Evolutionary conservation across 73 alveolate species (phyloP), one percentile per base, ranked within the genome.

Genomic region (Paramecium octaurelia): DNA sequence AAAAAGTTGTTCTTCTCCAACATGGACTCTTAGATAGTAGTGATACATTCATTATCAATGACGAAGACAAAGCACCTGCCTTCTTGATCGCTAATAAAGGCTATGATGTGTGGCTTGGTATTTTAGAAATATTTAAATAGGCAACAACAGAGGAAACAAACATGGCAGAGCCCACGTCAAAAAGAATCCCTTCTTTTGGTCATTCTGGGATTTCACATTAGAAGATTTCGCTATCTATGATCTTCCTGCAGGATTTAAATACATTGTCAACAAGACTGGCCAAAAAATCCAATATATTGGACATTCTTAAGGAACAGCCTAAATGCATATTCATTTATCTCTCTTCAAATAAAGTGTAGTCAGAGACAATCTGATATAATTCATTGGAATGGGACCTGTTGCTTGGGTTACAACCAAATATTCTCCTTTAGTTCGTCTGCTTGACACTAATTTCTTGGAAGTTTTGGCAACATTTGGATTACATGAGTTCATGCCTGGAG

Each of bases 301-400:
- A 3, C 99, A 97, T 92, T 97, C 99, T 20, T 97, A 98, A 91
- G 99, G 99, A 6, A 94, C 99, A 9, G 89, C 98, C 11, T 96
- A 97, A 84, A 94, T 98, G 99, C 96, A 96, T 75, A 94, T 95
- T 70, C 92, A 77, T 73, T 54, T 89, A 69, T 98, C 97, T 59
- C 91, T 96, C 7, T 68, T 97, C 59, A 90, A 80, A 83, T 44
- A 59, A 40, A 90, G 95, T 24, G 40, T 59, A 21, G 92, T 93
- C 20, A 86, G 86, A 44, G 87, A 92, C 18, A 70, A 85, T 21
- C 21, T 93, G 21, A 92, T 75, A 27, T 40, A 73, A 75, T 93
- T 93, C 57, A 83, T 93, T 38, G 95, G 93, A 34, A 38, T 93
- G 57, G 96, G 95, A 29, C 96, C 96, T 8, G 96, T 92, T 34